Base-by-base conservation (phyloP, 306 rosid genomes). In the Dalbergia oliveri region DNA sequence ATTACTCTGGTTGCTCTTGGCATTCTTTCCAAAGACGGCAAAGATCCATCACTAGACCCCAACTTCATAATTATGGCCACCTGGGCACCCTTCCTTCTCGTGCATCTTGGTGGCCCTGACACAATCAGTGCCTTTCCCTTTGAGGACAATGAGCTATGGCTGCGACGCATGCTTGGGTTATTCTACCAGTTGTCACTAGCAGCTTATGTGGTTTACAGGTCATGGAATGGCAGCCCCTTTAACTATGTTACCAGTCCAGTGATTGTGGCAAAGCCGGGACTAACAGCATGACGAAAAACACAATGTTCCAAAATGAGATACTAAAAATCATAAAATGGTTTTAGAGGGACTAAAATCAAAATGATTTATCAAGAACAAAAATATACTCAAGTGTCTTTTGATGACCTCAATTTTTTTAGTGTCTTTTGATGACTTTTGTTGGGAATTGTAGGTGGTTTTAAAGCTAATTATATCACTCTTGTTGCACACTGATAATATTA, bases 41-140 rank as follows among this genome's bases (percentile, higher is more conserved):
- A 59, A 53, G 23, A 21, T 47, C 33, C 3, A 37, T 37, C 41
- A 5, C 0, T 0, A 4, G 14, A 76, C 8, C 44, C 75, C 34
- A 61, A 37, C 59, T 49, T 68, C 9, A 5, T 34, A 2, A 50
- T 84, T 0, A 66, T 31, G 75, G 86, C 87, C 0, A 66, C 34
- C 9, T 88, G 89, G 87, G 86, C 84, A 4, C 84, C 91, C 19
- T 83, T 85, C 76, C 86, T 88, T 23, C 86, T 85, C 4, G 63
- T 83, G 35, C 87, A 83, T 63, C 89, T 88, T 4, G 87, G 91
- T 13, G 85, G 88, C 4, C 88, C 85, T 3, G 88, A 88, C 62
- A 85, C 71, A 44, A 77, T 88, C 19, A 83, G 84, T 23, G 87
- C 86, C 0, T 88, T 73, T 45, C 69, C 86, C 3, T 43, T 73